A percentile compares a stretch with the other conserved stretches of the same genome.
These are phyloP conservation scores for Camellia oleifera DNA, from an alignment of 179 eudicot species.

Conservation along the genomic window DNA sequence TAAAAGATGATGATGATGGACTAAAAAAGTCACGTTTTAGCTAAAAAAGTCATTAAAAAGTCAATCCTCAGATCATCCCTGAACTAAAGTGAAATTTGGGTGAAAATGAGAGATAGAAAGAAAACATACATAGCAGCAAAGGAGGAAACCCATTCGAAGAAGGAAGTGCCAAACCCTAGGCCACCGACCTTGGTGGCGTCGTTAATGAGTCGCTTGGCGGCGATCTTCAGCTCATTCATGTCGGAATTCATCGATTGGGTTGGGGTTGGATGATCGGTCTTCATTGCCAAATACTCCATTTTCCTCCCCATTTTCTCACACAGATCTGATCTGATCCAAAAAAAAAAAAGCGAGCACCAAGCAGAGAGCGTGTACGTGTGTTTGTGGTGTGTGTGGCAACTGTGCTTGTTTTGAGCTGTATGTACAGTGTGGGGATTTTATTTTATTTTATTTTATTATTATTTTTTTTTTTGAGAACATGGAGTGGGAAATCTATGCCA, in stretches of 20 bases:
- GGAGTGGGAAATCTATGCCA: no score
- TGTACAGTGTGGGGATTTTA: no score
- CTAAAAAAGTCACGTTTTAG: no score
- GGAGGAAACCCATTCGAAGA: conserved; percentile 81
- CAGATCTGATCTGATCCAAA: conserved; percentile 2
- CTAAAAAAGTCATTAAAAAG: no score
- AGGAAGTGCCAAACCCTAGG: conserved; percentile 57
- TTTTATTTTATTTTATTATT: no score
- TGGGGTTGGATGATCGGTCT: conserved; percentile 34
- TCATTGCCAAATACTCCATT: conserved; percentile 40
- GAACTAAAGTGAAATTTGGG: no score
- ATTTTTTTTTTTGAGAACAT: no score
- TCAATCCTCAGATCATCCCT: no score
- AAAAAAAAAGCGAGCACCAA: not conserved
- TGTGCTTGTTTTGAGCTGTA: not conserved
- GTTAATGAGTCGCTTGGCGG: conserved; percentile 37
- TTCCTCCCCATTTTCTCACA: conserved; percentile 47
- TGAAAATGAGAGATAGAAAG: no score
- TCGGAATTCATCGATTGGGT: conserved; percentile 45
- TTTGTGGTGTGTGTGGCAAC: not conserved
- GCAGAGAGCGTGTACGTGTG: not conserved
- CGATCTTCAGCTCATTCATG: conserved; percentile 48
- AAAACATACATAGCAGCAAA: conserved; percentile 75
- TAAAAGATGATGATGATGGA: no score
- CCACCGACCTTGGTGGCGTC: conserved; percentile 48